phyloP scores from a whole-genome alignment of 495 filamentous ascomycete genomes.

The Xylaria telfairii region DNA sequence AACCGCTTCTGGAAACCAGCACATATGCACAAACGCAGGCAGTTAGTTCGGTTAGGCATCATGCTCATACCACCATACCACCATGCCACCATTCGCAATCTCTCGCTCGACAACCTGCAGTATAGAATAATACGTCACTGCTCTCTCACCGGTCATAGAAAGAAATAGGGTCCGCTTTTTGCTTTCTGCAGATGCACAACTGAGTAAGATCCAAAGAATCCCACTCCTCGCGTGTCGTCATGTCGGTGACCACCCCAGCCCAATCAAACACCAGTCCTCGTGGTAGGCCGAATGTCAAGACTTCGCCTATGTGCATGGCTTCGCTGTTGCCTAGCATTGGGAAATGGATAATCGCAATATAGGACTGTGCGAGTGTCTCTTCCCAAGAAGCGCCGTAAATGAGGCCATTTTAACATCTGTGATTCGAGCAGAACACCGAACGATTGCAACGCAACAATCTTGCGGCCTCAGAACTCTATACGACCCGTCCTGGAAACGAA shows the following conservation, averaged over 20 bases:
- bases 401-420: not conserved
- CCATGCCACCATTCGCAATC: not conserved
- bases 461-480: not conserved
- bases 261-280: conserved; percentile 1
- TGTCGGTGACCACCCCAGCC: conserved; percentile 5
- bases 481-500: not conserved
- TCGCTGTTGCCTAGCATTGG: not conserved
- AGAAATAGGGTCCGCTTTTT: not conserved
- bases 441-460: not conserved
- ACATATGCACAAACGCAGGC: not conserved
- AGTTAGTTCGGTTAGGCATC: not conserved
- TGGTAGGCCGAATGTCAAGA: not conserved
- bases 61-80: too few relatives aligned
- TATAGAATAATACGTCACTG: conserved; percentile 9
- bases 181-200: conserved; percentile 21
- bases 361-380: not conserved
- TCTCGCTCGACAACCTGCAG: not conserved
- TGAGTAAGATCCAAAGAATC: conserved; percentile 24
- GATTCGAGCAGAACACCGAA: not conserved
- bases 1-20: not conserved
- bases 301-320: not conserved
- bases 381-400: not conserved
- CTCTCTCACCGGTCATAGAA: not conserved
- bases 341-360: not conserved
- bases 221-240: not conserved